These are phyloP conservation scores for Corinectria fuckeliana DNA, from an alignment of 2,329 filamentous ascomycete genomes.

Conservation along the genomic window DNA sequence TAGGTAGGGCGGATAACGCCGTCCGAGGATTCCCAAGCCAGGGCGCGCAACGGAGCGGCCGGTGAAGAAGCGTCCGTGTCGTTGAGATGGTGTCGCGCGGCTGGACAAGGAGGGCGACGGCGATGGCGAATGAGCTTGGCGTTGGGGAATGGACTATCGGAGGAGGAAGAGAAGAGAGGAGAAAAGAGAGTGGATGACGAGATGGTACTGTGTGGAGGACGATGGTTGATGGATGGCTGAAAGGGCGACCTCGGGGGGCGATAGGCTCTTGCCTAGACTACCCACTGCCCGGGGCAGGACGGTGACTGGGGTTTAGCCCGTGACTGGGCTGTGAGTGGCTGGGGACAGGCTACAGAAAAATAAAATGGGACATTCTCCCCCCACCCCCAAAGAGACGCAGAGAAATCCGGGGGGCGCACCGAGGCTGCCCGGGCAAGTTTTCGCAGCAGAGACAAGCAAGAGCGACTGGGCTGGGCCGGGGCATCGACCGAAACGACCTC, in stretches of 20 bases:
- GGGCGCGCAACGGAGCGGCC: background rate
- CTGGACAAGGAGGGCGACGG: background rate
- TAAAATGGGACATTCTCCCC: conserved; percentile 17
- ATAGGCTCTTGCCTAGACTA: background rate
- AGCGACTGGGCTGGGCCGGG: conserved; percentile 20
- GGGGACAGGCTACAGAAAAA: background rate
- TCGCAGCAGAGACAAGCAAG: background rate
- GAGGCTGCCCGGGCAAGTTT: background rate
- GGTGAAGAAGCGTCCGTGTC: background rate
- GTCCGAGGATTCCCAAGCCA: background rate
- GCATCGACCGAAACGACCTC: conserved; percentile 32
- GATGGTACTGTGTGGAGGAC: conserved; percentile 1
- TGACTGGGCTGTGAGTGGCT: background rate
- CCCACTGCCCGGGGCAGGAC: no score
- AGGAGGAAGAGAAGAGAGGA: background rate
- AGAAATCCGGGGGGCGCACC: conserved; percentile 38
- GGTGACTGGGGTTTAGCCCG: background rate
- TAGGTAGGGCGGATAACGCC: background rate
- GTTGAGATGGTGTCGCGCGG: background rate
- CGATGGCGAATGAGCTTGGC: background rate
- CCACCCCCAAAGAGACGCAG: conserved; percentile 23
- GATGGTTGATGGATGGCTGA: background rate
- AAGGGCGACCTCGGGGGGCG: conserved; percentile 13
- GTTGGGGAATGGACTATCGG: background rate
- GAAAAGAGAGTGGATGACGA: background rate